These are phyloP conservation scores for Alternaria ethzedia DNA, from an alignment of 2,329 filamentous ascomycete species.

Conservation along the genomic window DNA sequence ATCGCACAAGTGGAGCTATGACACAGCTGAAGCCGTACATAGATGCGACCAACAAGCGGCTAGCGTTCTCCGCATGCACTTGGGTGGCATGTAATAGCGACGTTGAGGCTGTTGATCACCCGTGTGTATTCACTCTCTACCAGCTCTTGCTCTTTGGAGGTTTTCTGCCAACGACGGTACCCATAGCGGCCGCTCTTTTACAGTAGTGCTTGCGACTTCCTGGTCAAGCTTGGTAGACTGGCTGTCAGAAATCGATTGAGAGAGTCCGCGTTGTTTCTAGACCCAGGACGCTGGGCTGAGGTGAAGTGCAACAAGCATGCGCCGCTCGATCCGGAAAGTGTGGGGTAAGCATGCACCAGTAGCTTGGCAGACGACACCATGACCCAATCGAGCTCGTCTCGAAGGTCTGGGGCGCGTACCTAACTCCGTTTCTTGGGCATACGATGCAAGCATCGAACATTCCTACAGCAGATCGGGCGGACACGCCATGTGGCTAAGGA, in stretches of 20 bases:
- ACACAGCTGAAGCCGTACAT: constrained; percentile 18
- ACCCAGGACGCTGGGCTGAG: constrained; percentile 4
- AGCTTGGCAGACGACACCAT: constrained; percentile 42
- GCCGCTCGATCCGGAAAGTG: constrained; percentile 38
- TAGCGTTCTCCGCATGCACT: constrained; percentile 18
- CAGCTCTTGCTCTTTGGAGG: constrained; percentile 1
- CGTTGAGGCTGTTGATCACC: constrained; percentile 20
- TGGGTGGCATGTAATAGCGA: constrained; percentile 11
- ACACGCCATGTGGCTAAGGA: constrained; percentile 1
- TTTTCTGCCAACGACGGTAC: not conserved
- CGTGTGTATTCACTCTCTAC: not conserved
- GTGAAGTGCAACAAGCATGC: constrained; percentile 25
- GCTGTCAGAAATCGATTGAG: not conserved
- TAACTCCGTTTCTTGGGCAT: constrained; percentile 22
- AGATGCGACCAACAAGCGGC: constrained; percentile 21
- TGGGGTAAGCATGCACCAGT: constrained; percentile 30
- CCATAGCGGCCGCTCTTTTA: not conserved
- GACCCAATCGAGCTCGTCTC: constrained; percentile 21
- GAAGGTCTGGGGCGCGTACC: constrained; percentile 15
- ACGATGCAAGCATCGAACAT: constrained; percentile 29
- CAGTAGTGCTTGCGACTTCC: not conserved
- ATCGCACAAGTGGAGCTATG: constrained; percentile 25
- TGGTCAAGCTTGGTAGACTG: not conserved
- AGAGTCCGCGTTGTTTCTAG: not conserved
- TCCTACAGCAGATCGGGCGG: constrained; percentile 23